Percentiles rank a stretch among this genome's conserved stretches.
These are phyloP conservation scores for Aspergillus affinis DNA, from an alignment of 495 filamentous ascomycete genomes.

Conservation along the genomic window DNA sequence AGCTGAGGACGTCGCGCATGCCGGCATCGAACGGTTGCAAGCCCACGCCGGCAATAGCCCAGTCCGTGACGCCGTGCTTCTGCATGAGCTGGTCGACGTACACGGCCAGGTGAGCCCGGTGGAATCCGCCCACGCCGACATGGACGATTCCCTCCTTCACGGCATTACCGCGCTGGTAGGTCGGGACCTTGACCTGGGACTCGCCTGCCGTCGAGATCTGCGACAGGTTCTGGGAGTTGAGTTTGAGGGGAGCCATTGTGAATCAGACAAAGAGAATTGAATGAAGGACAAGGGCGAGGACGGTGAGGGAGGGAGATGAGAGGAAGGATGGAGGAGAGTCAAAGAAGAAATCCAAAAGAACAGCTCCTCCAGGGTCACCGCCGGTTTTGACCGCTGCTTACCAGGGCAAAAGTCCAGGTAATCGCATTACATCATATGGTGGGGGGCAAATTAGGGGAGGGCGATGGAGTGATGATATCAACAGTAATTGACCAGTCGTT, in stretches of 20 bases:
- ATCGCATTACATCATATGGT: constrained; percentile 21
- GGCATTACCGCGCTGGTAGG: constrained; percentile 35
- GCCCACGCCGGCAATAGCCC: constrained; percentile 48
- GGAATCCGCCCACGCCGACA: constrained; percentile 50
- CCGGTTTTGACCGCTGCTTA: constrained; percentile 23
- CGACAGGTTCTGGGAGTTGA: constrained; percentile 39
- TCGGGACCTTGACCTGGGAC: constrained; percentile 32
- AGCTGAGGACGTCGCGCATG: constrained; percentile 46
- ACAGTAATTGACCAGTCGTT: background rate
- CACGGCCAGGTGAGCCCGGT: constrained; percentile 48
- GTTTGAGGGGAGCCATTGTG: constrained; percentile 42
- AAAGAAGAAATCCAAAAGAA: no score
- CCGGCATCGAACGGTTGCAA: constrained; percentile 44
- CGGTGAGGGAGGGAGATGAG: background rate
- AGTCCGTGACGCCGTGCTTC: constrained; percentile 42
- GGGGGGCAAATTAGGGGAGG: background rate
- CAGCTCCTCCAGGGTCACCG: constrained; percentile 14
- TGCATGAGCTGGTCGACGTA: constrained; percentile 49
- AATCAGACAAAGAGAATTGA: constrained; percentile 2
- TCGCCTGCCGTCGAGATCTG: constrained; percentile 34
- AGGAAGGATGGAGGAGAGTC: background rate
- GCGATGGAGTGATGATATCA: background rate
- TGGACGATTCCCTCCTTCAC: constrained; percentile 54
- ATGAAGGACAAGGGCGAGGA: constrained; percentile 5
- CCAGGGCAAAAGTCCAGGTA: constrained; percentile 4